Evolutionary conservation across 169 alveolate species (phyloP), one percentile per base, ranked within the genome.

Genomic region (Plasmodium gonderi): DNA sequence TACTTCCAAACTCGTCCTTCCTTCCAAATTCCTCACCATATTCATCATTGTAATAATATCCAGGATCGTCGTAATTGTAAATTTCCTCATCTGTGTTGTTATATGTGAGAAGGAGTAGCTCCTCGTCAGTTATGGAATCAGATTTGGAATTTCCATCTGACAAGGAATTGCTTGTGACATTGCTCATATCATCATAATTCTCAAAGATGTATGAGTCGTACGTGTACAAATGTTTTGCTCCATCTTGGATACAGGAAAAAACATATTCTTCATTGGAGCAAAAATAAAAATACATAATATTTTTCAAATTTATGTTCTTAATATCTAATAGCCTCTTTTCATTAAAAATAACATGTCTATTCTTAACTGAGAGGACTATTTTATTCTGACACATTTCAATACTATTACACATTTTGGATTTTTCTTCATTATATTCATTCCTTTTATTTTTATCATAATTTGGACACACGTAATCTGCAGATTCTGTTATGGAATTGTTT

Each of bases 151-250:
- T 26, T 8, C 51, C 33, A 0, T 44, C 54, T n/a, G 42, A 75
- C 1, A 40, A 17, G n/a, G 0, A n/a, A 47, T 65, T 45, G 31
- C 72, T 40, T 26, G 80, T 31, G n/a, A 23, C 45, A 6, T 75
- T 76, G 20, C 29, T 76, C 17, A 64, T 14, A 26, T 67, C 42
- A n/a, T 75, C 80, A 11, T 26, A n/a, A 20, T 26, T 5, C 1
- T 78, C 83, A 90, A 90, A 90, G 49, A 72, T 31, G 29, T 90
- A 90, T 3, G 94, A 76, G 17, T 90, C 94, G 40, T 90, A 90
- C 33, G 94, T 78, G 26, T 90, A 90, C 7, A 90, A 12, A 36
- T 31, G 44, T 29, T 79, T 44, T 31, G 26, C 45, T 33, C 20
- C 44, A 8, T 44, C 44, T 38, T 79, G 44, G 20, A 47, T 20